Evolutionary conservation across 1,139 yeast species (phyloP).

Genomic region (Diutina neorugosa): DNA sequence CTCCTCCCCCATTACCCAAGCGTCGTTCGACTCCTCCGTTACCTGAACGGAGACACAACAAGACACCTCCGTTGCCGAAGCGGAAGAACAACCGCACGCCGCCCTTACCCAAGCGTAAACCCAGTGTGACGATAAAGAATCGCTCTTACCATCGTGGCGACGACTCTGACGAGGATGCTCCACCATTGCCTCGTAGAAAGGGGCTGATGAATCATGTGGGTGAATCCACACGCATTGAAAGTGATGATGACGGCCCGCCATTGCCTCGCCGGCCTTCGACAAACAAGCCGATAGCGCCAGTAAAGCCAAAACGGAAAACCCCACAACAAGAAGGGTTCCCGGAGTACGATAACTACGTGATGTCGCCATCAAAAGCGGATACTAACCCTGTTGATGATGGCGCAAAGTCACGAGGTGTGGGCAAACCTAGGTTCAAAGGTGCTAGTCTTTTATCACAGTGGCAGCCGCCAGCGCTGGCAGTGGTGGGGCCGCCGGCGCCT

Average conservation of each 20-base stretch:
- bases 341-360: not conserved
- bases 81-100: not conserved
- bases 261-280: not conserved
- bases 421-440: not conserved
- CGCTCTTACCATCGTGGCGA: not conserved
- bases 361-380: not conserved
- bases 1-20: not conserved
- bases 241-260: not conserved
- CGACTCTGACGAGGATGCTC: not conserved
- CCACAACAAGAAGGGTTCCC: not conserved
- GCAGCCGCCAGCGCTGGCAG: not conserved
- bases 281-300: not conserved
- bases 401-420: not conserved
- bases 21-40: not conserved
- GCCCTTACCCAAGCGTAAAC: not conserved
- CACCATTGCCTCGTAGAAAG: not conserved
- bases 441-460: constrained; percentile 1
- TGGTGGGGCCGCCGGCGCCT: not conserved
- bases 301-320: not conserved
- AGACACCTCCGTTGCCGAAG: not conserved
- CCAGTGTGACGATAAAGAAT: not conserved
- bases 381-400: not conserved
- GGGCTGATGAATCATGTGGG: not conserved
- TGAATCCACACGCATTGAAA: not conserved
- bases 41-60: not conserved